phyloP scores from a whole-genome alignment of 1,284 basidiomycete species.

The Apiotrichum siamense region DNA sequence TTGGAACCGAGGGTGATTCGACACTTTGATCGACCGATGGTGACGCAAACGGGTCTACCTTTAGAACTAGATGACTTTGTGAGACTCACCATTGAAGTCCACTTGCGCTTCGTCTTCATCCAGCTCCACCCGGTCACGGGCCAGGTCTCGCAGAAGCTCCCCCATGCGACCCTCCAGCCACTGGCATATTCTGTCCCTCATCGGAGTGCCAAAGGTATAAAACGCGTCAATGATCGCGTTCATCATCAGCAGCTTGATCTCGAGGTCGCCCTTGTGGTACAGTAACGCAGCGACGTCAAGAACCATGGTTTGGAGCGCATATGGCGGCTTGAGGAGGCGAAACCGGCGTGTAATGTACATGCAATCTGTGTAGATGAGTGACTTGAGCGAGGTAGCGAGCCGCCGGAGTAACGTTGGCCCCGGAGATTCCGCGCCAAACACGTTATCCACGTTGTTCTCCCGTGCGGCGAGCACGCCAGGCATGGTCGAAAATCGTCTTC shows the following conservation, averaged over 20 bases:
- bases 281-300: slow-evolving; percentile 44
- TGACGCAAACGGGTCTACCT: slow-evolving; percentile 12
- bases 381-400: slow-evolving; percentile 16
- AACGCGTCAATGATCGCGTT: slow-evolving; percentile 32
- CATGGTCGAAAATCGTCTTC: slow-evolving; percentile 22
- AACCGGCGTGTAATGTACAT: slow-evolving; percentile 26
- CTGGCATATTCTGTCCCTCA: slow-evolving; percentile 49
- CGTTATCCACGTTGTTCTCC: not conserved
- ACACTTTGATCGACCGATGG: not conserved
- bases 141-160: slow-evolving; percentile 23
- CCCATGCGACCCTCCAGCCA: slow-evolving; percentile 45
- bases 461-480: slow-evolving; percentile 9
- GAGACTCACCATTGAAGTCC: slow-evolving; percentile 7
- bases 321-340: slow-evolving; percentile 31
- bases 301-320: slow-evolving; percentile 38
- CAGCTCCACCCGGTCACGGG: slow-evolving; percentile 17
- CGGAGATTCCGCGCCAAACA: slow-evolving; percentile 4
- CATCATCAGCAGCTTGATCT: slow-evolving; percentile 40
- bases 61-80: not conserved
- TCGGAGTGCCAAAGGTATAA: slow-evolving; percentile 37
- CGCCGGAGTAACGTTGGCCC: slow-evolving; percentile 19
- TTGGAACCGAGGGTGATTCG: slow-evolving; percentile 5
- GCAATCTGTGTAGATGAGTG: slow-evolving; percentile 27
- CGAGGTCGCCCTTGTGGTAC: slow-evolving; percentile 46
- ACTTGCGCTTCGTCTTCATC: not conserved